phyloP scores from a whole-genome alignment of 176 grass and related monocot genomes.

The Cenchrus fungigraminus region DNA sequence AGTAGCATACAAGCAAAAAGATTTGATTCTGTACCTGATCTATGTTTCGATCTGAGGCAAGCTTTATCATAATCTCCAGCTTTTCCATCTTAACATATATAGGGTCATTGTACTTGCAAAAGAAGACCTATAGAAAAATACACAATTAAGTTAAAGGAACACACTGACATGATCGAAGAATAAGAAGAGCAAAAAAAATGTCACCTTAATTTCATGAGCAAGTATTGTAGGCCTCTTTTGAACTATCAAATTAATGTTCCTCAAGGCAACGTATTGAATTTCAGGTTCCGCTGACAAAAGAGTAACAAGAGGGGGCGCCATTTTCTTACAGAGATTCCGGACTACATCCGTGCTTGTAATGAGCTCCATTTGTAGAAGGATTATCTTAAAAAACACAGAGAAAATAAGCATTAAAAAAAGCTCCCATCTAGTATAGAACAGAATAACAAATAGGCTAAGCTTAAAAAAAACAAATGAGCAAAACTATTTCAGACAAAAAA shows the following conservation, averaged over 20 bases:
- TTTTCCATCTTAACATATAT: slow-evolving; percentile 99
- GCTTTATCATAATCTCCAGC: slow-evolving; percentile 99
- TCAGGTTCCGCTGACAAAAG: slow-evolving; percentile 97
- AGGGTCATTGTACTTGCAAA: slow-evolving; percentile 99
- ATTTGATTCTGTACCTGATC: slow-evolving; percentile 79
- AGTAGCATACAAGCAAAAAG: slow-evolving; percentile 21
- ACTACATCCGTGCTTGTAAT: slow-evolving; percentile 95
- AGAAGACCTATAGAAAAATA: slow-evolving; percentile 79
- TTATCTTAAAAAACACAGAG: slow-evolving; percentile 65
- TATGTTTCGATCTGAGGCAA: slow-evolving; percentile 93
- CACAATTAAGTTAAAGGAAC: slow-evolving; percentile 8
- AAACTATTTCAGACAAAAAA: background rate
- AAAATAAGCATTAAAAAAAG: slow-evolving; percentile 13
- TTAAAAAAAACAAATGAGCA: background rate
- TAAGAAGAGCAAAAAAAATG: slow-evolving; percentile 46
- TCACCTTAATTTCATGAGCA: slow-evolving; percentile 99
- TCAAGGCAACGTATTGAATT: slow-evolving; percentile 96
- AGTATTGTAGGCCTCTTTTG: slow-evolving; percentile 99
- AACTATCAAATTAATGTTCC: slow-evolving; percentile 99
- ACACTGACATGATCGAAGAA: slow-evolving; percentile 12
- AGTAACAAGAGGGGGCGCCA: slow-evolving; percentile 97
- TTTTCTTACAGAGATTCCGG: slow-evolving; percentile 99
- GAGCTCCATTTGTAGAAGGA: slow-evolving; percentile 98
- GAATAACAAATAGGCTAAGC: background rate
- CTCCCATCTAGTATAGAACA: background rate